phyloP scores from a whole-genome alignment of 768 basidiomycete genomes.

The Leccinum variicolor region DNA sequence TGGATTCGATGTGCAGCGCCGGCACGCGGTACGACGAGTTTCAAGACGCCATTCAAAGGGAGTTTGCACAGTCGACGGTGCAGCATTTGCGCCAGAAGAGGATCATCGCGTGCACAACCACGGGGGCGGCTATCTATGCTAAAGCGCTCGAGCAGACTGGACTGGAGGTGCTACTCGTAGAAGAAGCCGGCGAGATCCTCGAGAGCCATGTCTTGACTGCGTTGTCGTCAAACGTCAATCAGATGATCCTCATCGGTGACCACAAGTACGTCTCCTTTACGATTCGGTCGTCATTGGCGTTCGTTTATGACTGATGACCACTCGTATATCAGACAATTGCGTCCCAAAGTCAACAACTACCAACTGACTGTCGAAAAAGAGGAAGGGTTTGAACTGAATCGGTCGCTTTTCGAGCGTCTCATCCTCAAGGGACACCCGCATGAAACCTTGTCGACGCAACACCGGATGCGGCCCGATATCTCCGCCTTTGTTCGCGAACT shows the following conservation, averaged over 20 bases:
- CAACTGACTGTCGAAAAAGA: slow-evolving; percentile 63
- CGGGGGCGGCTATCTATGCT: slow-evolving; percentile 60
- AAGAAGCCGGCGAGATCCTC: slow-evolving; percentile 71
- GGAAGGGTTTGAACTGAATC: slow-evolving; percentile 63
- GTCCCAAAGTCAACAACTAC: slow-evolving; percentile 71
- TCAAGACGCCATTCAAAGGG: slow-evolving; percentile 32
- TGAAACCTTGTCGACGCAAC: slow-evolving; percentile 50
- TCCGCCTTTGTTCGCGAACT: slow-evolving; percentile 56
- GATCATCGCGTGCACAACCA: slow-evolving; percentile 68
- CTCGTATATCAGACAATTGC: slow-evolving; percentile 48
- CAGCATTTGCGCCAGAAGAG: slow-evolving; percentile 41
- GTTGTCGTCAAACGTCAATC: slow-evolving; percentile 41
- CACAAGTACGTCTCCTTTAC: slow-evolving; percentile 47
- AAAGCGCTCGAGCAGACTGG: slow-evolving; percentile 40
- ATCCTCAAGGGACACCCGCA: slow-evolving; percentile 62
- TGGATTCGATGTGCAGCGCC: slow-evolving; percentile 29
- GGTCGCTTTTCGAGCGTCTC: slow-evolving; percentile 56
- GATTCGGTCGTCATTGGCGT: neutral
- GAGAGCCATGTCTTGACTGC: slow-evolving; percentile 66
- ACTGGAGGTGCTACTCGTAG: slow-evolving; percentile 56
- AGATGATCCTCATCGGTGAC: slow-evolving; percentile 66
- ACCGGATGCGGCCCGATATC: slow-evolving; percentile 74
- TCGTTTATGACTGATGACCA: neutral
- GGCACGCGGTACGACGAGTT: slow-evolving; percentile 36
- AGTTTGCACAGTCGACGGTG: slow-evolving; percentile 31